Evolutionary conservation across 495 filamentous ascomycete species (phyloP).

Genomic region (Podospora sp.): DNA sequence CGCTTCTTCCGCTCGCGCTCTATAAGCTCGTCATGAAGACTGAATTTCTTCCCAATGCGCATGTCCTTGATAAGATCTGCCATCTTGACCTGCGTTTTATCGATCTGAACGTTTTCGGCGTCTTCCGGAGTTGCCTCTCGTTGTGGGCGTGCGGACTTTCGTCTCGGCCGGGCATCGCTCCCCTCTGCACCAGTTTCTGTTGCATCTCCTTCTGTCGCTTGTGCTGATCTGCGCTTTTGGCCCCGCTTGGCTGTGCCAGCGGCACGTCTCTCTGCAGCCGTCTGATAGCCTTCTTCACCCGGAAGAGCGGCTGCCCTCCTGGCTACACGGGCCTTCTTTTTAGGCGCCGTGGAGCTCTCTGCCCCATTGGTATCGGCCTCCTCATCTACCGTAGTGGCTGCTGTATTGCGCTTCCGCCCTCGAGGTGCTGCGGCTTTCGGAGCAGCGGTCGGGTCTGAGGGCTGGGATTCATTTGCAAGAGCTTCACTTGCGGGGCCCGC

Average conservation of each 20-base stretch:
- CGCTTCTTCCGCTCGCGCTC: constrained; percentile 49
- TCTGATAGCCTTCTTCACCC: constrained; percentile 21
- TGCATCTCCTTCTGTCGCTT: constrained; percentile 14
- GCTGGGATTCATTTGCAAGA: background rate
- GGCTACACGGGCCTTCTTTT: constrained; percentile 19
- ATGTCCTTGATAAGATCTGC: constrained; percentile 76
- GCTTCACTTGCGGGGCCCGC: background rate
- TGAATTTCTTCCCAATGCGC: constrained; percentile 78
- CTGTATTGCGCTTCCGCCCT: constrained; percentile 24
- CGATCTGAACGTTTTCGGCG: constrained; percentile 66
- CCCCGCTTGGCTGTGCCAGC: constrained; percentile 18
- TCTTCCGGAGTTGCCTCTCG: background rate
- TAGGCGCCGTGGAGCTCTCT: constrained; percentile 10
- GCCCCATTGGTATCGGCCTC: background rate
- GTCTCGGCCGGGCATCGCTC: constrained; percentile 26
- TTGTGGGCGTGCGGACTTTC: constrained; percentile 11
- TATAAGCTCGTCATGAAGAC: constrained; percentile 61
- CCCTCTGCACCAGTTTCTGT: constrained; percentile 23
- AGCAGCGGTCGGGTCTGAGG: background rate
- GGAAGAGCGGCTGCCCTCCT: constrained; percentile 20
- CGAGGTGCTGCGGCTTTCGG: constrained; percentile 12
- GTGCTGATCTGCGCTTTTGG: constrained; percentile 25
- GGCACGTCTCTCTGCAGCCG: constrained; percentile 16
- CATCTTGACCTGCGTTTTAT: constrained; percentile 74
- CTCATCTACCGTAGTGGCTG: background rate